These are phyloP conservation scores for Phytophthora syringae DNA, from an alignment of 352 stramenopile genomes.

Conservation along the genomic window DNA sequence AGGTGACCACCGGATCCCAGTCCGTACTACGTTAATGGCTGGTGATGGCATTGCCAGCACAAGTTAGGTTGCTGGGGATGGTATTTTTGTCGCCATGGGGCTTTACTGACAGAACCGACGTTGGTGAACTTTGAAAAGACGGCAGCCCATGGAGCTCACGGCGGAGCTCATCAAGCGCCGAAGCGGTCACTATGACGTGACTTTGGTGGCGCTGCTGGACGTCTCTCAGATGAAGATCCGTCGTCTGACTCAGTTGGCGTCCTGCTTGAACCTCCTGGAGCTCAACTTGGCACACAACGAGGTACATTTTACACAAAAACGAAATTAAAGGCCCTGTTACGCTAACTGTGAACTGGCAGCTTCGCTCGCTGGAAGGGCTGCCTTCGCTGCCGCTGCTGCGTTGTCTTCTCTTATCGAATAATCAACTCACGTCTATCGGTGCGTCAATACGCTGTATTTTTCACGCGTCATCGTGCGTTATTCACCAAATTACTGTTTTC, in stretches of 20 bases:
- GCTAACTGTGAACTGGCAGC: slow-evolving; percentile 25
- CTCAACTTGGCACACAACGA: slow-evolving; percentile 67
- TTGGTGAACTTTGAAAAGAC: not conserved
- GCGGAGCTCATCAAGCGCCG: slow-evolving; percentile 70
- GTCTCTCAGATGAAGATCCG: slow-evolving; percentile 53
- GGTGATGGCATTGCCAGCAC: too few relatives aligned
- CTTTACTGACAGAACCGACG: not conserved
- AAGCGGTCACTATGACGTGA: slow-evolving; percentile 80
- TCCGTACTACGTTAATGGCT: too few relatives aligned
- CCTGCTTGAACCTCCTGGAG: slow-evolving; percentile 59
- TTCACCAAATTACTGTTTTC: not conserved
- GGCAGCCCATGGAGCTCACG: slow-evolving; percentile 60
- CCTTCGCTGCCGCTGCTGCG: slow-evolving; percentile 49
- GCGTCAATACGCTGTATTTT: not conserved
- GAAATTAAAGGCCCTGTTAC: not conserved
- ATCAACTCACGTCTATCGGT: slow-evolving; percentile 59
- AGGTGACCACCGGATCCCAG: too few relatives aligned
- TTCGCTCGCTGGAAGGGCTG: slow-evolving; percentile 51
- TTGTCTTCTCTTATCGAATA: slow-evolving; percentile 57
- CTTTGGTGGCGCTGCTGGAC: slow-evolving; percentile 70
- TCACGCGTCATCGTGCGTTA: not conserved
- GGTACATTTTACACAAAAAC: slow-evolving; percentile 27
- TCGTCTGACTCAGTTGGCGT: slow-evolving; percentile 46
- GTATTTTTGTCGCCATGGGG: slow-evolving; percentile 14
- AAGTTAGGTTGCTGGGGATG: too few relatives aligned